Evolutionary conservation across 1,284 basidiomycete genomes (phyloP), one percentile per base, ranked within the genome.

Genomic region (Pyrrhoderma noxium): DNA sequence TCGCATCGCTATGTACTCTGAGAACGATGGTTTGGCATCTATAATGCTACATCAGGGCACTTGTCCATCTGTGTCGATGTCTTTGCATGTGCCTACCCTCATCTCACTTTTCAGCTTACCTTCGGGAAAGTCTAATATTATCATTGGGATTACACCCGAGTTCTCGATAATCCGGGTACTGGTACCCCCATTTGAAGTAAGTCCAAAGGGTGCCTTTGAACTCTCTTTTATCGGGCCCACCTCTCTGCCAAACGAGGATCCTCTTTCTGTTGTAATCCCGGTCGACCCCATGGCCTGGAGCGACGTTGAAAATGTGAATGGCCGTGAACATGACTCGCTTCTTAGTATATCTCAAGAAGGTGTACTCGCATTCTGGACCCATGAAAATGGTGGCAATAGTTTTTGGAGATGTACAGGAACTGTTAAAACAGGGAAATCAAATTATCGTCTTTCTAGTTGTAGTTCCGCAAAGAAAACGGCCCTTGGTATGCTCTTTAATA

Each of bases 271-370:
- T 51, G 80, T 90, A 27, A 63, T 92, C 9, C 86, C 88, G 3
- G 89, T 94, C 3, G 91, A 94, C 64, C 90, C 91, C 0, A 93
- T 93, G 92, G 87, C 85, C 9, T 93, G 91, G 91, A 73, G 80
- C 60, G 61, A 70, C 60, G 59, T 67, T 62, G 65, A 62, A 49
- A 53, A 63, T 47, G 41, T 37, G 59, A 60, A 9, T 60, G 59
- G 37, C 47, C 57, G 52, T 64, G 14, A 70, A 70, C 85, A 82
- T 54, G 90, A 93, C 61, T 80, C 85, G 45, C 69, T 94, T 7
- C 68, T 93, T 31, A 92, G 88, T 49, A 75, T 93, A 16, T 83
- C 85, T 0, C 72, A 75, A 25, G 66, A 73, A 0, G 91, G 91
- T 0, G 82, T 87, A 52, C 69, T 94, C 18, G 80, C 82, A 31